Evolutionary conservation across 1,139 yeast species (phyloP).

Genomic region (Saccharomycopsis hybrid): DNA sequence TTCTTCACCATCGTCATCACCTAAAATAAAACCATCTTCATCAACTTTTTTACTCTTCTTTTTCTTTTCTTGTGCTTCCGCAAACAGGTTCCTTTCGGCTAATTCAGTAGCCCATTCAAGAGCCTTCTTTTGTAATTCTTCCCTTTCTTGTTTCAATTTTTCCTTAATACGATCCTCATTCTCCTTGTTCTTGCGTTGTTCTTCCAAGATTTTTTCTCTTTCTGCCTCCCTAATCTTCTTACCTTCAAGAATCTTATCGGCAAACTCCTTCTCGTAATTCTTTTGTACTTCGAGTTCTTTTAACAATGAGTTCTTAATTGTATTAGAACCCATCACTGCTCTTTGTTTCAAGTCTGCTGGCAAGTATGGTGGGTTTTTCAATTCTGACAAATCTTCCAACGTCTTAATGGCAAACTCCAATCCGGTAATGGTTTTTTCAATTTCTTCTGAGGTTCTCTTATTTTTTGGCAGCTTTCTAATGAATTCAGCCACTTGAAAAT

Average conservation of each 20-base stretch:
- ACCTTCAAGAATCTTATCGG: slow-evolving; percentile 67
- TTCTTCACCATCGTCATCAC: slow-evolving; percentile 31
- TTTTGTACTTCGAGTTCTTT: slow-evolving; percentile 68
- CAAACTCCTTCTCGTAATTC: slow-evolving; percentile 53
- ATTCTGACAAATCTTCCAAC: slow-evolving; percentile 56
- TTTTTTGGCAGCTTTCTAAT: slow-evolving; percentile 57
- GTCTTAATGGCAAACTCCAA: slow-evolving; percentile 57
- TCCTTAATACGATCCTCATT: slow-evolving; percentile 44
- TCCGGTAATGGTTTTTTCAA: slow-evolving; percentile 51
- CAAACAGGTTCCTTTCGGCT: slow-evolving; percentile 27
- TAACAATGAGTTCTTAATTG: slow-evolving; percentile 66
- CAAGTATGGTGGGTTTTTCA: slow-evolving; percentile 64
- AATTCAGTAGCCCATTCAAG: slow-evolving; percentile 59
- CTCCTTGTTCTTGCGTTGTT: slow-evolving; percentile 62
- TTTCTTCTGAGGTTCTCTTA: slow-evolving; percentile 56
- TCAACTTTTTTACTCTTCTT: slow-evolving; percentile 37
- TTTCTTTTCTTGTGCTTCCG: slow-evolving; percentile 20
- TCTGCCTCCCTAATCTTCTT: slow-evolving; percentile 58
- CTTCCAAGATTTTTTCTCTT: slow-evolving; percentile 46
- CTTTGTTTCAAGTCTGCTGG: slow-evolving; percentile 75
- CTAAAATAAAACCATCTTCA: slow-evolving; percentile 58
- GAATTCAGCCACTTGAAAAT: slow-evolving; percentile 82
- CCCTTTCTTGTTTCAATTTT: slow-evolving; percentile 37
- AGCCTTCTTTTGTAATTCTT: slow-evolving; percentile 38
- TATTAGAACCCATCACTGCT: slow-evolving; percentile 74